Evolutionary conservation across 2,329 filamentous ascomycete genomes (phyloP), one percentile per base, ranked within the genome.

Genomic region (Diaporthe citriasiana): DNA sequence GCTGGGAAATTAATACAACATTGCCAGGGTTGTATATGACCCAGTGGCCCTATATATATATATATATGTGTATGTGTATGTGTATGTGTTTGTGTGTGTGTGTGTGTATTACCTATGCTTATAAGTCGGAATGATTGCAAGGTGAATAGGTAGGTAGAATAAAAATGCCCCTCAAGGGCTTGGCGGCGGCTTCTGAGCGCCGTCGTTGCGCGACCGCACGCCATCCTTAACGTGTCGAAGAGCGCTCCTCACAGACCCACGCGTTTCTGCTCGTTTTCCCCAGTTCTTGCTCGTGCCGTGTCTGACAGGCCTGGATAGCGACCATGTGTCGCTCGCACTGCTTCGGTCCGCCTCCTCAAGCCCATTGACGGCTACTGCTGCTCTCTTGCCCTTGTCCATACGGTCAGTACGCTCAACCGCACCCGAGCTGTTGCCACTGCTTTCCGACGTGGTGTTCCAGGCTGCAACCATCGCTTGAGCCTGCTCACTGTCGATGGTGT

Each of bases 151-250:
- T 50, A 25, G 13, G 27, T 35, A 66, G 45, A 15, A 66, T 13
- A 8, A 38, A 40, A 7, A 42, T 4, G n/a, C 22, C 45, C 60
- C 42, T 66, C 42, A 66, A n/a, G 25, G 42, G 45, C 60, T 25
- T 51, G 45, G 60, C 60, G 22, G 42, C 60, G 50, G 60, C 30
- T 38, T 50, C 42, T 50, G 42, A 38, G 27, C 30, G 30, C 13
- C 30, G 9, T 66, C 45, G 13, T 25, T 38, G 60, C 60, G 60
- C 30, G 45, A n/a, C 27, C 60, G 60, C 60, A 51, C 45, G 30
- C 60, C 60, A 25, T 66, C 60, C 30, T 51, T 66, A n/a, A 66
- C 60, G 4, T 66, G 60, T n/a, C 51, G 42, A 35, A 66, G 22
- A 13, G 27, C 42, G 17, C 45, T 66, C 42, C 42, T 51, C 45